Evolutionary conservation across 768 basidiomycete genomes (phyloP).

Genomic region (Boletus pseudo-olivaceus): DNA sequence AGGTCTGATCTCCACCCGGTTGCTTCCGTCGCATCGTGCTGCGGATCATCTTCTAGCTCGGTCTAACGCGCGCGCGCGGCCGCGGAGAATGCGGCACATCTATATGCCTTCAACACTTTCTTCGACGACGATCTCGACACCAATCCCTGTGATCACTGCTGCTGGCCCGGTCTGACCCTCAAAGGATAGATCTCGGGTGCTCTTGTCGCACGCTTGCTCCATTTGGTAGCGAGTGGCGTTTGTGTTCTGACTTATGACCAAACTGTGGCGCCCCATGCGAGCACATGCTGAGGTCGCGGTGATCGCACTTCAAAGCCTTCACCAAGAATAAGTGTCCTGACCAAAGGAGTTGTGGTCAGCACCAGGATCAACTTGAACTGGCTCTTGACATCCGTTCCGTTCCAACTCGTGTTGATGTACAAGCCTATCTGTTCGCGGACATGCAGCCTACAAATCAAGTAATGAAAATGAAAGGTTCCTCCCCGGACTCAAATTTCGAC

Average conservation of each 20-base stretch:
- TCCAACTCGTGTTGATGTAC: background rate
- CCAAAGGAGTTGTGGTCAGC: background rate
- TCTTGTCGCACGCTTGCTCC: conserved; percentile 6
- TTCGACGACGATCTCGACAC: conserved; percentile 5
- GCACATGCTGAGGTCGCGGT: background rate
- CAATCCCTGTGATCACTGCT: background rate
- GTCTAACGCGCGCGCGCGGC: too few species aligned
- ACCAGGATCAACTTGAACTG: background rate
- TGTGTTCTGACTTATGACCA: background rate
- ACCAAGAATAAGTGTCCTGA: background rate
- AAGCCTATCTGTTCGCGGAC: background rate
- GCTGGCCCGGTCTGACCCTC: background rate
- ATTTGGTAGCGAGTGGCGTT: background rate
- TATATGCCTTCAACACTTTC: background rate
- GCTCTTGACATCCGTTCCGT: background rate
- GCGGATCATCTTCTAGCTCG: background rate
- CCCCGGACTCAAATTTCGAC: background rate
- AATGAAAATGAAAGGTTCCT: background rate
- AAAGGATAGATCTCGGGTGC: conserved; percentile 12
- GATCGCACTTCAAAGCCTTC: background rate
- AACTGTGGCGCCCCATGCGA: background rate
- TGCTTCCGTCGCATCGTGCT: background rate
- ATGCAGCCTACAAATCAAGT: background rate
- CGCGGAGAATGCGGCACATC: background rate
- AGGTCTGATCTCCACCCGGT: background rate